Evolutionary conservation across 306 rosid genomes (phyloP).

Genomic region (Corylus americana): DNA sequence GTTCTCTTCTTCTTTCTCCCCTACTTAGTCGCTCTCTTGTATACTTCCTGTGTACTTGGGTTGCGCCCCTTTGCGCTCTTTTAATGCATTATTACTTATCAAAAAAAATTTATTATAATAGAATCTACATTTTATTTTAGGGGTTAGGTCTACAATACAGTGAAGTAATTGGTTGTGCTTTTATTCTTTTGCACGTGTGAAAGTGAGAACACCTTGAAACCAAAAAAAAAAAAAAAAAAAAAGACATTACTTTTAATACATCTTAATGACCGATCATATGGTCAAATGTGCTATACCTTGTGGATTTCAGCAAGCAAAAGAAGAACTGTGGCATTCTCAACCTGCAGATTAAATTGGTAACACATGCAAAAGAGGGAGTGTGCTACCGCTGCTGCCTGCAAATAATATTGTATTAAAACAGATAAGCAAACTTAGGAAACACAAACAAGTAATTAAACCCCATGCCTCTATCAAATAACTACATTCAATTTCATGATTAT

Average conservation of each 20-base stretch:
- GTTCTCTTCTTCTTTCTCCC: too few relatives aligned
- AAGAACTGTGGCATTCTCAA: conserved; percentile 89
- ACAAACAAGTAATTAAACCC: background rate
- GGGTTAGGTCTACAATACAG: background rate
- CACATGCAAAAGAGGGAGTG: conserved; percentile 94
- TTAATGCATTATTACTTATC: too few relatives aligned
- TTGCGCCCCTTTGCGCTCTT: too few relatives aligned
- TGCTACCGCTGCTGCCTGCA: conserved; percentile 93
- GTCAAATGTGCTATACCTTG: conserved; percentile 55
- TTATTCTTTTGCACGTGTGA: background rate
- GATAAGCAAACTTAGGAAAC: conserved; percentile 17
- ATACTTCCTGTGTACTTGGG: too few relatives aligned
- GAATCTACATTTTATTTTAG: background rate
- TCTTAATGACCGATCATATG: conserved; percentile 19
- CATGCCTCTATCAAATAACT: background rate
- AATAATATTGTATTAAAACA: conserved; percentile 18
- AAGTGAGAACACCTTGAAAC: background rate
- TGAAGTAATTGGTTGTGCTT: background rate
- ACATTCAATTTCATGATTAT: background rate
- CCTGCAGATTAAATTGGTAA: conserved; percentile 91
- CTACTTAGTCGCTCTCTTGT: too few relatives aligned
- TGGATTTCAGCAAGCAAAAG: conserved; percentile 96
- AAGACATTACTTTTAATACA: background rate
- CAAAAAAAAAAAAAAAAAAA: background rate
- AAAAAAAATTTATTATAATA: background rate